These are phyloP conservation scores for Byssochlamys sp. DNA, from an alignment of 2,329 filamentous ascomycete genomes.

Conservation along the genomic window DNA sequence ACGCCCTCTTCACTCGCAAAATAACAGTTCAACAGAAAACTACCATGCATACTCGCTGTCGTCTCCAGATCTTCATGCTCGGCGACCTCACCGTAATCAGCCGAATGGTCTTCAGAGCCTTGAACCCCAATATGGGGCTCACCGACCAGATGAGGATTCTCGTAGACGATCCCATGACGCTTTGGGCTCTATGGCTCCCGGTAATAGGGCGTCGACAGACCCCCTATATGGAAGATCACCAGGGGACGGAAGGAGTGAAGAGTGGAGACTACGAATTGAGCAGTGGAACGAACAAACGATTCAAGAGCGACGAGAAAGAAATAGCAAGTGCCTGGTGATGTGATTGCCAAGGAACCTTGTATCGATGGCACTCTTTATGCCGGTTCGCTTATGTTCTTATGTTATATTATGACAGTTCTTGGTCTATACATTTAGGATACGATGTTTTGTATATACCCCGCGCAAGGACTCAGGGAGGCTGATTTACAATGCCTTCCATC, in stretches of 20 bases:
- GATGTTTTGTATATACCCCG: neutral
- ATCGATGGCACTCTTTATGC: too few species aligned
- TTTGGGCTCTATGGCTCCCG: conserved; percentile 5
- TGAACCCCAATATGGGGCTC: neutral
- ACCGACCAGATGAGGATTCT: conserved; percentile 4
- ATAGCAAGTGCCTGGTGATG: conserved; percentile 31
- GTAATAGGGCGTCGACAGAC: conserved; percentile 5
- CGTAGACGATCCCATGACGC: conserved; percentile 13
- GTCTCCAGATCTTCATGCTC: neutral
- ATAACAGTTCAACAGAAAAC: neutral
- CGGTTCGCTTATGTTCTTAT: neutral
- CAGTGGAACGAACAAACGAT: conserved; percentile 32
- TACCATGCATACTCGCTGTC: neutral
- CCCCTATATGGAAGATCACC: neutral
- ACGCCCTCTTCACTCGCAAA: neutral
- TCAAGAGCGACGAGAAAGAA: conserved; percentile 23
- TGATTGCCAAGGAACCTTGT: conserved; percentile 7
- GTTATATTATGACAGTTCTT: neutral
- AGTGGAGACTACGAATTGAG: conserved; percentile 29
- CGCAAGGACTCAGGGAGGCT: neutral
- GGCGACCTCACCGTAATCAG: neutral
- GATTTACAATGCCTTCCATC: neutral
- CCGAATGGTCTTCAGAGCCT: neutral
- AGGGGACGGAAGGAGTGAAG: conserved; percentile 12
- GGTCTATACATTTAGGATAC: neutral